These are phyloP conservation scores for Firmiana major DNA, from an alignment of 345 rosid genomes.

Conservation along the genomic window DNA sequence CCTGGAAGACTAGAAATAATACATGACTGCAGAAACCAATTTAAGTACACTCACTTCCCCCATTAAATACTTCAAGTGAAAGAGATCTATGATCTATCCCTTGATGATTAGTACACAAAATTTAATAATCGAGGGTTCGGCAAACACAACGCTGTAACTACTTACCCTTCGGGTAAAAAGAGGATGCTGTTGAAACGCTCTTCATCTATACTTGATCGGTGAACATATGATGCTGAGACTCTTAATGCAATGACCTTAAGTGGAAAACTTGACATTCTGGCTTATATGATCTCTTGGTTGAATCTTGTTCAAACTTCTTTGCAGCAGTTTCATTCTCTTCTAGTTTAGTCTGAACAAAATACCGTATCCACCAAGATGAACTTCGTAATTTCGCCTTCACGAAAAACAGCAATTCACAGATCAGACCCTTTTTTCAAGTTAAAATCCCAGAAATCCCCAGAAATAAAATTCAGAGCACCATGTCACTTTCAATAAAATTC, in stretches of 20 bases:
- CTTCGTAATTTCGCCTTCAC: slow-evolving; percentile 83
- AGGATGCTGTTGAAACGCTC: background rate
- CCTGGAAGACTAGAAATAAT: background rate
- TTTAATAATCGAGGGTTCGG: background rate
- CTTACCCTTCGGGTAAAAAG: background rate
- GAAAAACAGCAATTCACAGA: slow-evolving; percentile 1
- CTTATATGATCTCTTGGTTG: slow-evolving; percentile 51
- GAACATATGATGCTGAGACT: background rate
- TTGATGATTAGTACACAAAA: background rate
- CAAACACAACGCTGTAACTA: background rate
- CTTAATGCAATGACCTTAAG: slow-evolving; percentile 48
- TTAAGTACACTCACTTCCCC: background rate
- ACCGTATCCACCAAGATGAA: slow-evolving; percentile 84
- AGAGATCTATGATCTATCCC: background rate
- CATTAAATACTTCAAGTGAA: background rate
- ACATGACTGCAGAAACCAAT: background rate
- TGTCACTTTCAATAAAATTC: background rate
- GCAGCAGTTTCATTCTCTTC: slow-evolving; percentile 63
- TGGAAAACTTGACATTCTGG: slow-evolving; percentile 90
- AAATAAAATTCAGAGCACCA: background rate
- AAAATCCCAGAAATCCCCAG: too few species aligned
- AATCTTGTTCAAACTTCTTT: slow-evolving; percentile 79
- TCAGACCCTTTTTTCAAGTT: background rate
- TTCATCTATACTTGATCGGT: background rate
- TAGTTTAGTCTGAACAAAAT: slow-evolving; percentile 52